Conservation (phyloP, 2,329 filamentous ascomycete species). For the Decorospora gaudefroyi region DNA sequence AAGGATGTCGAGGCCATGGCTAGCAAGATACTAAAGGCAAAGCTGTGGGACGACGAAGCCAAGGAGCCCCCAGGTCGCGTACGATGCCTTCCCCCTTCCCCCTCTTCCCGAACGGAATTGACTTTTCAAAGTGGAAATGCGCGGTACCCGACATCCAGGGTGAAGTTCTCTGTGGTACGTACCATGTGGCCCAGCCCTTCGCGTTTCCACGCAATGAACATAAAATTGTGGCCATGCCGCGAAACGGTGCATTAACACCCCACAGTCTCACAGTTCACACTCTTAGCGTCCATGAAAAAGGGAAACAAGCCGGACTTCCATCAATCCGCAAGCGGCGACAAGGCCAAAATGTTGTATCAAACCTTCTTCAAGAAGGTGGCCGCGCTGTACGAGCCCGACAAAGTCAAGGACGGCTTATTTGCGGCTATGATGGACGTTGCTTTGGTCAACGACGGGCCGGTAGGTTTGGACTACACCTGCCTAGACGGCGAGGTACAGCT, state of each 20-base stretch:
- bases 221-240: constrained; percentile 1
- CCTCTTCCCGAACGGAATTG: constrained; percentile 14
- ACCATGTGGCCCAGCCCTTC: constrained; percentile 6
- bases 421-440: constrained; percentile 99
- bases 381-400: constrained; percentile 70
- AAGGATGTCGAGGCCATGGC: constrained; percentile 86
- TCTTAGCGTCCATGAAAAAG: constrained; percentile 91
- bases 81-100: constrained; percentile 29
- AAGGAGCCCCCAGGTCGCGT: constrained; percentile 64
- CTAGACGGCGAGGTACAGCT: constrained; percentile 61
- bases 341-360: constrained; percentile 81
- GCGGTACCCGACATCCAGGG: constrained; percentile 86
- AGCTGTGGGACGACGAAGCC: constrained; percentile 83
- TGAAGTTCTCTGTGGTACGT: constrained; percentile 88
- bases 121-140: constrained; percentile 75
- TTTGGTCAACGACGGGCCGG: constrained; percentile 81
- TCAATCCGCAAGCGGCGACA: constrained; percentile 75
- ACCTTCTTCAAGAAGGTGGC: constrained; percentile 79
- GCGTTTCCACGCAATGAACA: too few species aligned
- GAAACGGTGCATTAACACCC: constrained; percentile 14
- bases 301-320: constrained; percentile 96
- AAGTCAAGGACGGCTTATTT: constrained; percentile 93
- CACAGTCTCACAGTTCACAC: constrained; percentile 92
- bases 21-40: constrained; percentile 84
- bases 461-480: constrained; percentile 65